Evolutionary conservation across 2,329 filamentous ascomycete genomes (phyloP), one percentile per base, ranked within the genome.

Genomic region (Penicillium nordicum): DNA sequence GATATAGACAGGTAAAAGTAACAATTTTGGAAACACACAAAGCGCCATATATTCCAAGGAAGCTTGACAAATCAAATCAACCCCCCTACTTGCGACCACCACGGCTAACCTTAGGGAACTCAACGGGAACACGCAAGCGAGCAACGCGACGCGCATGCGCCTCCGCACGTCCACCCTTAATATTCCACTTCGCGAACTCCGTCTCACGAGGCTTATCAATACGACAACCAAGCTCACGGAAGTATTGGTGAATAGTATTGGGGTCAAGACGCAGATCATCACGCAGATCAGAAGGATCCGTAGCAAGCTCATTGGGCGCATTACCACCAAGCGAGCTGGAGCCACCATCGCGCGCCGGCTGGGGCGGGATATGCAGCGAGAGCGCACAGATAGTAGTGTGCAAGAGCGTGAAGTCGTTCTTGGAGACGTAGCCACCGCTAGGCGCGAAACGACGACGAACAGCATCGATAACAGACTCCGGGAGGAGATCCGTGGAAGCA

Each of bases 51-150:
- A 44, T 51, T 27, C 29, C 36, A 55, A 50, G 14, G 12, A 25
- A 14, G 29, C 29, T 23, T 16, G 6, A 23, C 23, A 34, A 30
- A 38, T 37, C 45, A 54, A 45, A n/a, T n/a, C n/a, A n/a, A n/a
- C 5, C 4, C 36, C 36, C 34, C 60, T 65, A 65, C 57, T 67
- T 67, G 45, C 69, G 68, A 58, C 69, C 75, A 59, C 69, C 72
- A 63, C 69, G 75, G 68, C 67, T 77, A 46, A 76, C 70, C 77
- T 88, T 92, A 1, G 93, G 94, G 71, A 97, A 97, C 57, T 87
- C 82, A 45, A 97, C 77, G 3, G 94, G 94, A 60, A 97, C 73
- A 65, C 82, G 84, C 66, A 97, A 77, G 64, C 85, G 85, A 12
- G 89, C 92, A 48, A 92, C 76, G 57, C 82, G 76, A 50, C 69